Evolutionary conservation across 306 rosid genomes (phyloP), one percentile per base, ranked within the genome.

Genomic region (Pyrus betulifolia): DNA sequence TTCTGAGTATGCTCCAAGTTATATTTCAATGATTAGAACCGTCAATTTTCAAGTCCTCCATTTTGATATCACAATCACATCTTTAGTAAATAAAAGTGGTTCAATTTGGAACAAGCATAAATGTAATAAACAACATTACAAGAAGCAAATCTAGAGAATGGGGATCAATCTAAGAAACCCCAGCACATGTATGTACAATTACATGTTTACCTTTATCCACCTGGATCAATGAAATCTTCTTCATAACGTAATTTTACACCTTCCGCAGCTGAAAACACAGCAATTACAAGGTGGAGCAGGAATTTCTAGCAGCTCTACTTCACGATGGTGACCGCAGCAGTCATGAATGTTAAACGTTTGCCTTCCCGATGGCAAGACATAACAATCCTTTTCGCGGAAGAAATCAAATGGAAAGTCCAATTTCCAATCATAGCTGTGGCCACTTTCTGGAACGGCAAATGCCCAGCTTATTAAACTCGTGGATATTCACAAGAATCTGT

Each of bases 131-230:
- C 49, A 82, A 54, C 69, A 75, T 30, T 63, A 63, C 68, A 63
- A 63, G 2, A 74, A 72, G 19, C 77, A 52, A 33, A 62, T 3
- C 54, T 55, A 69, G 17, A 58, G 72, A 52, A 54, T 30, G 60
- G 74, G 86, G 88, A 82, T n/a, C 78, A 45, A 38, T 73, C 61
- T 67, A 74, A 64, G 72, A 72, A 28, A 76, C 77, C 89, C 88
- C 81, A 25, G 28, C 61, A 42, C 54, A 84, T 65, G 15, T 46
- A 49, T 49, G 82, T 45, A 27, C 78, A 74, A 11, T 27, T 62
- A 57, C 76, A 78, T 18, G 40, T 61, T 30, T 55, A 66, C 45
- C 63, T 22, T 58, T 12, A 22, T 81, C 74, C 72, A 78, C 72
- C 72, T 23, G 65, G 60, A 81, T 63, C 57, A 71, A 40, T 69